Evolutionary conservation across 176 grass and related monocot species (phyloP).

Genomic region (Avena atlantica): DNA sequence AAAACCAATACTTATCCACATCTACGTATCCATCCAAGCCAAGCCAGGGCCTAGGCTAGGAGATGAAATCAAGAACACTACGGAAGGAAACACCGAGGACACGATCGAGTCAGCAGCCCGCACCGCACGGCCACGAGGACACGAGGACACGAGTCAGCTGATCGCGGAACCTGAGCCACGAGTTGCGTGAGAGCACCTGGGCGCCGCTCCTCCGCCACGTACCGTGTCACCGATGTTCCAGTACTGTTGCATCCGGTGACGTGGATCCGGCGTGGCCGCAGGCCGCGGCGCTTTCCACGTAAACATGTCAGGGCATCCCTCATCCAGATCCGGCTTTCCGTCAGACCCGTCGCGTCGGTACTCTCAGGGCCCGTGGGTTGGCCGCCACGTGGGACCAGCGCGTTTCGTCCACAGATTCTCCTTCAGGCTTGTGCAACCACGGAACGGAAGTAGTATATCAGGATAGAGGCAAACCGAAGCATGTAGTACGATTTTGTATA

Average conservation of each 20-base stretch:
- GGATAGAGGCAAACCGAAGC: too few species aligned
- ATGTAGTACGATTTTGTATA: too few species aligned
- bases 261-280: conserved; percentile 33
- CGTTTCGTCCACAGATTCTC: background rate
- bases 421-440: conserved; percentile 24
- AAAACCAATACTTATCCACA: conserved; percentile 37
- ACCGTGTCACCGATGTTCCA: background rate
- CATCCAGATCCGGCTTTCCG: conserved; percentile 13
- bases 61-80: conserved; percentile 9
- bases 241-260: background rate
- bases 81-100: background rate
- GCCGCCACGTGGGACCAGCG: background rate
- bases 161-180: conserved; percentile 34
- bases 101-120: too few species aligned
- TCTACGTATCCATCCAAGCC: too few species aligned
- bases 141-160: background rate
- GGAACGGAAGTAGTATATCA: background rate
- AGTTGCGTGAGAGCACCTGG: conserved; percentile 20
- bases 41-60: background rate
- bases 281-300: conserved; percentile 32
- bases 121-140: background rate
- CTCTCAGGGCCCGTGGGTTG: background rate
- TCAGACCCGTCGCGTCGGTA: background rate
- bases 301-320: background rate
- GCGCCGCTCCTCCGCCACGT: background rate